Percentiles rank a stretch among this genome's conserved stretches.
Conservation (phyloP, 73 alveolate genomes). For the Tetrahymena elliotti region DNA sequence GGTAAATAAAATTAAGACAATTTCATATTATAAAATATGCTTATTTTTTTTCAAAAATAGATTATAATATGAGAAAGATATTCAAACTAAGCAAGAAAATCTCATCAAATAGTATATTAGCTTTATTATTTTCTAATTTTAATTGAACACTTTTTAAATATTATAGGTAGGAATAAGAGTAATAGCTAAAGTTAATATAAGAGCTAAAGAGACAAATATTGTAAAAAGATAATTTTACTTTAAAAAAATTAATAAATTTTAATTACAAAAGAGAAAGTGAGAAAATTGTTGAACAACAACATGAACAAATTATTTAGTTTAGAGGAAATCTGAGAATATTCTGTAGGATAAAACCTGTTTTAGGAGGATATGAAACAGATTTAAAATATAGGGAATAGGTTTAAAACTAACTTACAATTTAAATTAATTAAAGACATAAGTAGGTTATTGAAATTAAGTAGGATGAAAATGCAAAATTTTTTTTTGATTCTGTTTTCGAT, state of each 20-base stretch:
- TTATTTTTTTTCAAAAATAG: background rate
- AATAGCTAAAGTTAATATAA: background rate
- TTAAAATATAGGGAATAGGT: background rate
- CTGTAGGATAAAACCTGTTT: background rate
- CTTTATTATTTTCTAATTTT: no score
- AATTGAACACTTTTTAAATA: no score
- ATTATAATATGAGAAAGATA: background rate
- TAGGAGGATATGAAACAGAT: background rate
- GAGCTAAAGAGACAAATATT: background rate
- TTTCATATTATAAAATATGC: background rate
- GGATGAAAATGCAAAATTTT: background rate
- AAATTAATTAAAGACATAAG: background rate
- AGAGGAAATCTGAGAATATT: background rate
- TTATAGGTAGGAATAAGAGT: background rate
- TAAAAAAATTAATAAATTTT: background rate
- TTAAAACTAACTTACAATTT: background rate
- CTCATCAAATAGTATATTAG: background rate
- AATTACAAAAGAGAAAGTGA: background rate
- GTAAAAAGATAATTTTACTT: background rate
- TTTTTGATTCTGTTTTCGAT: background rate
- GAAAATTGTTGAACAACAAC: background rate
- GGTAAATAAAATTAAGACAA: background rate
- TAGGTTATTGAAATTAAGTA: background rate
- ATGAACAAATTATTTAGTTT: background rate
- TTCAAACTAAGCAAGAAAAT: background rate